These are phyloP conservation scores for Debaryomyces subglobosus DNA, from an alignment of 1,139 yeast species.

Conservation along the genomic window DNA sequence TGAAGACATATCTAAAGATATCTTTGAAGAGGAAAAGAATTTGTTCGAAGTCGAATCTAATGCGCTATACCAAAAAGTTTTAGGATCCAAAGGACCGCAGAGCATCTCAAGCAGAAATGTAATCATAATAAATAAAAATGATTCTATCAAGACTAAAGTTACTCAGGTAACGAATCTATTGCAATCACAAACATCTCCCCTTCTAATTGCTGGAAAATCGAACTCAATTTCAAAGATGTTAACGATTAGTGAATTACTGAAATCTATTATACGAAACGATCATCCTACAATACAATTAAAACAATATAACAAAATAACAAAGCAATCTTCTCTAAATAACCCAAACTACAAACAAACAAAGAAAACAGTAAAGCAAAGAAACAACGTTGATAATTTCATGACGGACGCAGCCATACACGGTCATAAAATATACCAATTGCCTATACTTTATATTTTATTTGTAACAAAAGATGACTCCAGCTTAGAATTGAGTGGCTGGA, in stretches of 20 bases:
- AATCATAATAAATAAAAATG: slow-evolving; percentile 28
- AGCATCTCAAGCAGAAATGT: slow-evolving; percentile 7
- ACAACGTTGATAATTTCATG: neutral
- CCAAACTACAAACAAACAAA: slow-evolving; percentile 4
- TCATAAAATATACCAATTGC: slow-evolving; percentile 22
- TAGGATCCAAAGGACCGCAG: neutral
- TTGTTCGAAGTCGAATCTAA: slow-evolving; percentile 14
- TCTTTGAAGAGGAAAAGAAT: slow-evolving; percentile 7
- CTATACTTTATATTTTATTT: slow-evolving; percentile 18
- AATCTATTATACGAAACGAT: neutral
- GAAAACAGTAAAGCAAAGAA: slow-evolving; percentile 1
- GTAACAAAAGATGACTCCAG: neutral
- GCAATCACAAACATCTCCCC: slow-evolving; percentile 1
- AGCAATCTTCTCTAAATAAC: slow-evolving; percentile 2
- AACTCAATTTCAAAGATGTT: slow-evolving; percentile 8
- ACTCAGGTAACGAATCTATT: slow-evolving; percentile 15
- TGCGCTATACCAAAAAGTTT: neutral
- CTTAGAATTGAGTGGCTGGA: slow-evolving; percentile 4
- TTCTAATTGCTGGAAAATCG: slow-evolving; percentile 8
- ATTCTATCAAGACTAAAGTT: slow-evolving; percentile 26
- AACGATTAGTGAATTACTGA: slow-evolving; percentile 5
- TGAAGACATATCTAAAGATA: slow-evolving; percentile 9
- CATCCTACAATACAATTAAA: slow-evolving; percentile 1
- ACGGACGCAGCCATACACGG: slow-evolving; percentile 16
- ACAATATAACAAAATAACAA: slow-evolving; percentile 12